Evolutionary conservation across 768 basidiomycete genomes (phyloP), one percentile per base, ranked within the genome.

Genomic region (Lentinula raphanica): DNA sequence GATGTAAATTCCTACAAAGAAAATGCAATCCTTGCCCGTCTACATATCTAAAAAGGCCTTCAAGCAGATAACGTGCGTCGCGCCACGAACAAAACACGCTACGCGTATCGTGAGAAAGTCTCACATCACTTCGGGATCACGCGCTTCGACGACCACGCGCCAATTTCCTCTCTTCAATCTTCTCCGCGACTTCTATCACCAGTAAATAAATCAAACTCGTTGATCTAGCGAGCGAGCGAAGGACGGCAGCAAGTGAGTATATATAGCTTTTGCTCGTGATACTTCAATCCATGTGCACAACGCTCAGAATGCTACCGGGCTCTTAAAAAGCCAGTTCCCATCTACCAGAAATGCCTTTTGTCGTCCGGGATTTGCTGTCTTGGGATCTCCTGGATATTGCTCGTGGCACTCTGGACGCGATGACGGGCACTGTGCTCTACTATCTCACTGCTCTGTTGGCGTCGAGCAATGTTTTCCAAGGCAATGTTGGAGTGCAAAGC

Each of bases 371-470:
- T 4, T 38, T 27, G 15, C 32, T 53, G 40, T 72, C 74, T 27
- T 61, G 73, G 61, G 73, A 74, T 65, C 64, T 74, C 60, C 72
- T 72, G 71, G 72, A 74, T 59, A 53, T 75, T 21, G 60, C 74
- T 27, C 66, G 67, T 39, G 65, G 67, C 46, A 39, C 79, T n/a
- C 69, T 70, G 54, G 71, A 77, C 59, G 63, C 67, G 21, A 77
- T 78, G 74, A 65, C 67, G 31, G 71, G 72, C 25, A 45, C 73
- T 23, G 51, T 79, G 15, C 54, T 56, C 11, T 75, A 77, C 68
- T 79, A 76, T 63, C 64, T 82, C 21, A 72, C 69, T 25, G 71
- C 79, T 9, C 77, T 82, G 59, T 67, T 79, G 61, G 71, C 73
- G 36, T 69, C 72, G 21, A 68, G 60, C 4, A 60, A 72, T 38